phyloP scores from a whole-genome alignment of 2,329 filamentous ascomycete genomes.

The Corinectria fuckeliana region DNA sequence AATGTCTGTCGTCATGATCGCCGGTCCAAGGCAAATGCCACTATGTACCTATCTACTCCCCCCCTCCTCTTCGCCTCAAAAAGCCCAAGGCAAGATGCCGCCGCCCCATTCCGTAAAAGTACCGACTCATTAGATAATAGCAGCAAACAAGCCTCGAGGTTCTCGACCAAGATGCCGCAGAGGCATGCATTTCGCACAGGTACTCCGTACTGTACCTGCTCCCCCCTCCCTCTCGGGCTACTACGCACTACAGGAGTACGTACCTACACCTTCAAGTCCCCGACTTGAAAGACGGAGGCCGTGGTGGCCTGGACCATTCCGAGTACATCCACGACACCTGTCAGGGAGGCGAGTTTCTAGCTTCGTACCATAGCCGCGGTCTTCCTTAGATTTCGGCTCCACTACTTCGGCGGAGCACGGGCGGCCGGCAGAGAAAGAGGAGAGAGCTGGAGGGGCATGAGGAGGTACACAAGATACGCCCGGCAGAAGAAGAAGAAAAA shows the following conservation, averaged over 20 bases:
- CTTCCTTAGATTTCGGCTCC: constrained; percentile 4
- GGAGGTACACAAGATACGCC: not conserved
- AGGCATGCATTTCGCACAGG: constrained; percentile 1
- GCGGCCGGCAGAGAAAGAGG: constrained; percentile 2
- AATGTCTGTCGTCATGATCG: constrained; percentile 37
- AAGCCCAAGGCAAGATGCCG: constrained; percentile 5
- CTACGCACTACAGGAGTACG: not conserved
- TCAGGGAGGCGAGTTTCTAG: constrained; percentile 12
- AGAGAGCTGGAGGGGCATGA: constrained; percentile 12
- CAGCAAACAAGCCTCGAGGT: constrained; percentile 11
- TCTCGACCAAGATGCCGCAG: constrained; percentile 15
- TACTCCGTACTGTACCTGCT: not conserved
- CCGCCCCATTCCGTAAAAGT: constrained; percentile 20
- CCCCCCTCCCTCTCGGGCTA: not conserved
- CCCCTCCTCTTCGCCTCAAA: constrained; percentile 1
- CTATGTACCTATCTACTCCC: too few species aligned
- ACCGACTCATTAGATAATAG: constrained; percentile 18
- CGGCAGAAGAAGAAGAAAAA: not conserved
- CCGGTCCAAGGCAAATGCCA: constrained; percentile 10
- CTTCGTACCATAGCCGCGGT: not conserved
- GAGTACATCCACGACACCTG: constrained; percentile 20
- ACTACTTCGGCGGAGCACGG: constrained; percentile 30
- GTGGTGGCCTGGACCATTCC: constrained; percentile 7
- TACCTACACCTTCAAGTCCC: constrained; percentile 1
- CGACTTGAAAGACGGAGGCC: not conserved